A percentile compares a stretch with the other conserved stretches of the same genome.
These are phyloP conservation scores for Aspergillus versicolor DNA, from an alignment of 2,329 filamentous ascomycete genomes.

Conservation along the genomic window DNA sequence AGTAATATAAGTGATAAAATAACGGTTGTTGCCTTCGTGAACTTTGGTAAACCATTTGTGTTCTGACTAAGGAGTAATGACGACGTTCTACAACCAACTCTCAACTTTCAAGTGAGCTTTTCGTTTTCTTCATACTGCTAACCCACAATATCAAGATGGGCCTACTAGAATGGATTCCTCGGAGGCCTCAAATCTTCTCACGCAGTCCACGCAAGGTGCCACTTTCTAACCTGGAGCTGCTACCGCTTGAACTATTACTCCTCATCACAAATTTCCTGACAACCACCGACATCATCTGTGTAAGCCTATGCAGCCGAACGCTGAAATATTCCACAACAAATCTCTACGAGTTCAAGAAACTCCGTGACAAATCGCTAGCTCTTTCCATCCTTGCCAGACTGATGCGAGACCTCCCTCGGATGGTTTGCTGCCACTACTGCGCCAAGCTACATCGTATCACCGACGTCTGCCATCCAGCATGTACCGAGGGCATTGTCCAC, in stretches of 20 bases:
- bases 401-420: background rate
- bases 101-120: too few relatives aligned
- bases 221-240: background rate
- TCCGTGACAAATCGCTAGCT: background rate
- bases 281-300: background rate
- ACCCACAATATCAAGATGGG: too few relatives aligned
- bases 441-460: background rate
- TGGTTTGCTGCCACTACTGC: background rate
- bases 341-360: background rate
- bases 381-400: background rate
- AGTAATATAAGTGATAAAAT: too few relatives aligned
- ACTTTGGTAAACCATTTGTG: too few relatives aligned
- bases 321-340: background rate
- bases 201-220: too few relatives aligned
- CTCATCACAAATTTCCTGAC: slow-evolving; percentile 4
- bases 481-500: too few relatives aligned
- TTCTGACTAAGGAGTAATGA: too few relatives aligned
- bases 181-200: too few relatives aligned
- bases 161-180: too few relatives aligned
- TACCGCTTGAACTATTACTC: slow-evolving; percentile 3
- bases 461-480: background rate
- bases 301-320: slow-evolving; percentile 5
- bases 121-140: too few relatives aligned
- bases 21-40: too few relatives aligned
- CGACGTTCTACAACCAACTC: too few relatives aligned